phyloP scores from a whole-genome alignment of 495 filamentous ascomycete species.

The Podospora pseudoanserina region DNA sequence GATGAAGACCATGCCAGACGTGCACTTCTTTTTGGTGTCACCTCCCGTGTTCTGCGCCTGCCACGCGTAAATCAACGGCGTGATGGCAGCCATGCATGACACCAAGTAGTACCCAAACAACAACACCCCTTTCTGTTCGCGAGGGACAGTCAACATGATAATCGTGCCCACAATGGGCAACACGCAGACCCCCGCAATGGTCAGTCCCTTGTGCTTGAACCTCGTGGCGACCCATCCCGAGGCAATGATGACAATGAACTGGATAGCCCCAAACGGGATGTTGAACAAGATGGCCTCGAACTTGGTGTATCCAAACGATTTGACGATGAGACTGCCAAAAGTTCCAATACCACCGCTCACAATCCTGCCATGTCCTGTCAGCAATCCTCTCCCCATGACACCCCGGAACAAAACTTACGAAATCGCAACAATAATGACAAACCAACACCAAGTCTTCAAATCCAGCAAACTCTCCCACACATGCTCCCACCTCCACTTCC shows the following conservation, averaged over 20 bases:
- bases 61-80: slow-evolving; percentile 64
- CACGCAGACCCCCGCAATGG: slow-evolving; percentile 53
- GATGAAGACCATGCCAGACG: slow-evolving; percentile 57
- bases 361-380: slow-evolving; percentile 22
- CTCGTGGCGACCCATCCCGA: slow-evolving; percentile 45
- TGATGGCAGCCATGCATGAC: slow-evolving; percentile 39
- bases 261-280: slow-evolving; percentile 58
- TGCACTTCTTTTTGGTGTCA: slow-evolving; percentile 65
- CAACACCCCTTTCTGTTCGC: slow-evolving; percentile 42
- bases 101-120: slow-evolving; percentile 41
- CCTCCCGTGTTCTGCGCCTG: slow-evolving; percentile 63
- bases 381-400: neutral
- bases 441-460: slow-evolving; percentile 66
- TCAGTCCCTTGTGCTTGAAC: slow-evolving; percentile 53
- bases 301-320: slow-evolving; percentile 56
- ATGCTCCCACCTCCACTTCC: slow-evolving; percentile 45
- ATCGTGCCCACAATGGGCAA: slow-evolving; percentile 52
- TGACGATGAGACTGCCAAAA: slow-evolving; percentile 62
- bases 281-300: slow-evolving; percentile 63
- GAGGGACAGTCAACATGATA: slow-evolving; percentile 53
- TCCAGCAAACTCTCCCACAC: slow-evolving; percentile 59
- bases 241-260: slow-evolving; percentile 43
- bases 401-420: slow-evolving; percentile 27
- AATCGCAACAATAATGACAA: slow-evolving; percentile 52
- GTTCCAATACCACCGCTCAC: slow-evolving; percentile 55